phyloP scores from a whole-genome alignment of 345 rosid genomes.

The Citrus glauca region DNA sequence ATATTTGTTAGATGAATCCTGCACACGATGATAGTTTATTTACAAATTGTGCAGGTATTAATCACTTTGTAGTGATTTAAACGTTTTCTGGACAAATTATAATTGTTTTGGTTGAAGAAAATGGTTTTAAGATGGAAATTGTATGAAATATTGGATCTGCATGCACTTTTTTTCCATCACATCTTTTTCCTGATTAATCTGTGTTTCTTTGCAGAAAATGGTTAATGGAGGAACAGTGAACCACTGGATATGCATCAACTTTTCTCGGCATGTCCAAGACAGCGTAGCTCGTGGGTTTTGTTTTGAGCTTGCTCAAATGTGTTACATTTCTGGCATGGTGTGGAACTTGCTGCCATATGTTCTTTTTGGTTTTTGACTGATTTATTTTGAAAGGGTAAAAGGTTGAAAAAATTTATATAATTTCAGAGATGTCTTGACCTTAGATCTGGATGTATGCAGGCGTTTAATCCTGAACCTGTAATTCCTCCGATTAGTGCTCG shows the following conservation, averaged over 20 bases:
- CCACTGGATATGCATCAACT: conserved; percentile 90
- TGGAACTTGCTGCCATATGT: conserved; percentile 1
- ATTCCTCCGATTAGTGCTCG: conserved; percentile 64
- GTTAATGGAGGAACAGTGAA: conserved; percentile 92
- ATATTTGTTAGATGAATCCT: not conserved
- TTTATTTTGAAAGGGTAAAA: not conserved
- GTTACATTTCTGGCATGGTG: conserved; percentile 92
- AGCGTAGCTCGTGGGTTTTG: conserved; percentile 72
- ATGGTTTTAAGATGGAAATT: not conserved
- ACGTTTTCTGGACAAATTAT: not conserved
- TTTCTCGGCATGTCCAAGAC: conserved; percentile 79
- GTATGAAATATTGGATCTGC: not conserved
- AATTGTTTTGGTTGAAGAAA: not conserved
- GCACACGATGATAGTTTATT: not conserved
- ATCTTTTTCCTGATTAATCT: not conserved
- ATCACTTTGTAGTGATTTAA: not conserved
- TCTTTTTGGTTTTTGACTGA: not conserved
- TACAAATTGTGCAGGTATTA: not conserved
- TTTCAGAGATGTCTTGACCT: not conserved
- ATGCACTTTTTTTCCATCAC: not conserved
- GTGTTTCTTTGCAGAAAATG: conserved; percentile 74
- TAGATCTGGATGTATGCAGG: conserved; percentile 36
- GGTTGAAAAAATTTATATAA: not conserved
- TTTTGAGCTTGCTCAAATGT: conserved; percentile 92
- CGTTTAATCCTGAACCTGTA: conserved; percentile 71